Conservation (phyloP, 805 yeast genomes). For the Komagataella pseudopastoris region DNA sequence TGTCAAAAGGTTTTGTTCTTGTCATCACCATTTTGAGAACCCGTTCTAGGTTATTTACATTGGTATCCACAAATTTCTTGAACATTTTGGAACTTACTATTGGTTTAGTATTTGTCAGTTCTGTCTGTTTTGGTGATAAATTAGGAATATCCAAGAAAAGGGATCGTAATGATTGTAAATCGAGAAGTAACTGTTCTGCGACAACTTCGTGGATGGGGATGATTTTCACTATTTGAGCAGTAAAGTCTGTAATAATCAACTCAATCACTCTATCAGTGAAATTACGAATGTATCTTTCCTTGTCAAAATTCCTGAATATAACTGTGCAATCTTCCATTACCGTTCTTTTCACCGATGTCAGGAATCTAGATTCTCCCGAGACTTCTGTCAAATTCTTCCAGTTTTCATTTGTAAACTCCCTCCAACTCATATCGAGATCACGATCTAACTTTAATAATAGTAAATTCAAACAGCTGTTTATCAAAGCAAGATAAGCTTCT, state of each 20-base stretch:
- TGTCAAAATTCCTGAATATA: constrained; percentile 45
- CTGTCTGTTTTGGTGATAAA: constrained; percentile 21
- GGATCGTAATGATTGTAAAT: constrained; percentile 50
- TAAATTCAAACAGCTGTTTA: constrained; percentile 41
- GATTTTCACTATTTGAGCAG: constrained; percentile 41
- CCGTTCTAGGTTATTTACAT: constrained; percentile 29
- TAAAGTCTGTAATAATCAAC: constrained; percentile 36
- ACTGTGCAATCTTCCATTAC: constrained; percentile 29
- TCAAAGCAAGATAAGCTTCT: constrained; percentile 40
- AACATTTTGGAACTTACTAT: constrained; percentile 12
- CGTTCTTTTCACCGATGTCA: constrained; percentile 38
- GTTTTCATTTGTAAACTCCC: constrained; percentile 66
- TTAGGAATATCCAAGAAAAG: constrained; percentile 35
- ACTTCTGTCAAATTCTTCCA: constrained; percentile 59
- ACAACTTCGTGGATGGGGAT: constrained; percentile 57
- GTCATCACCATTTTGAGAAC: constrained; percentile 59
- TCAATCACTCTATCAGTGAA: constrained; percentile 72
- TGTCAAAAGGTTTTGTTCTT: constrained; percentile 49
- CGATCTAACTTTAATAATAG: constrained; percentile 43
- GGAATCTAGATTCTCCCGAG: constrained; percentile 60
- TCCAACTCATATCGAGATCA: constrained; percentile 63
- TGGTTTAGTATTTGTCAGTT: constrained; percentile 12
- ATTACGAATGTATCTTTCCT: constrained; percentile 60
- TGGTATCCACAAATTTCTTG: constrained; percentile 11
- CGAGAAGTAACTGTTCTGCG: constrained; percentile 75